Percentiles rank a stretch among this genome's conserved stretches.
These are phyloP conservation scores for Juglanconis juglandina DNA, from an alignment of 2,329 filamentous ascomycete genomes.

Conservation along the genomic window DNA sequence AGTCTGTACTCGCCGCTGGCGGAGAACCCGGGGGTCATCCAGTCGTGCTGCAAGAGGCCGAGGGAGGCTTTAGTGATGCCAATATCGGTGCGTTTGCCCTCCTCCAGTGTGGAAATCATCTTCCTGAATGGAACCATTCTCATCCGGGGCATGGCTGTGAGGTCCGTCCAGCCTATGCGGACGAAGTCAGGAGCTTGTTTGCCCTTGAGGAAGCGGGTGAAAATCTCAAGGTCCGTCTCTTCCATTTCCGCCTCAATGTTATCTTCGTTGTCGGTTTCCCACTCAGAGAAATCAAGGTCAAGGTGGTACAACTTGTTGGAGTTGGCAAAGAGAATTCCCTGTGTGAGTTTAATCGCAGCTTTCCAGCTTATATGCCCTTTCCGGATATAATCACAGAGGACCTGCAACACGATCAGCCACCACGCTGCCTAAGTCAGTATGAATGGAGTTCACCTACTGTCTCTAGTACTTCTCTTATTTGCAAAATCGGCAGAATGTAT, in stretches of 20 bases:
- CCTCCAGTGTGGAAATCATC: conserved; percentile 45
- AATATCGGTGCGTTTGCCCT: conserved; percentile 44
- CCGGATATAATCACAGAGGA: conserved; percentile 65
- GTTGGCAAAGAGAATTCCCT: conserved; percentile 72
- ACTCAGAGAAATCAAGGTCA: conserved; percentile 38
- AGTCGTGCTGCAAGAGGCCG: conserved; percentile 67
- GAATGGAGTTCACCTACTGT: conserved; percentile 43
- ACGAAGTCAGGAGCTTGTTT: conserved; percentile 60
- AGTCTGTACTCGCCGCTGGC: conserved; percentile 65
- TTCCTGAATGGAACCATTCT: conserved; percentile 64
- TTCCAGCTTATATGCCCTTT: conserved; percentile 56
- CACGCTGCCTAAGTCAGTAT: not conserved
- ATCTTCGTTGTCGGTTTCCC: conserved; percentile 24
- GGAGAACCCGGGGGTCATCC: conserved; percentile 47
- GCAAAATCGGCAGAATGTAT: conserved; percentile 67
- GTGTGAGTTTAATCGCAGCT: conserved; percentile 62
- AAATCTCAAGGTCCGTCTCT: conserved; percentile 33
- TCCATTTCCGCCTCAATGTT: conserved; percentile 12
- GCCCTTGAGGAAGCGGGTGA: conserved; percentile 40
- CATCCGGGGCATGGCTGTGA: conserved; percentile 65
- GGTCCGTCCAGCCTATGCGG: conserved; percentile 74
- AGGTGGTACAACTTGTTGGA: conserved; percentile 73
- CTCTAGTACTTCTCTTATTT: conserved; percentile 68
- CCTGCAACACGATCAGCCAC: conserved; percentile 35
- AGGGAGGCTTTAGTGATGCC: conserved; percentile 63